Evolutionary conservation across 208 protist genomes (phyloP), one percentile per base, ranked within the genome.

Genomic region (Leishmania mexicana): DNA sequence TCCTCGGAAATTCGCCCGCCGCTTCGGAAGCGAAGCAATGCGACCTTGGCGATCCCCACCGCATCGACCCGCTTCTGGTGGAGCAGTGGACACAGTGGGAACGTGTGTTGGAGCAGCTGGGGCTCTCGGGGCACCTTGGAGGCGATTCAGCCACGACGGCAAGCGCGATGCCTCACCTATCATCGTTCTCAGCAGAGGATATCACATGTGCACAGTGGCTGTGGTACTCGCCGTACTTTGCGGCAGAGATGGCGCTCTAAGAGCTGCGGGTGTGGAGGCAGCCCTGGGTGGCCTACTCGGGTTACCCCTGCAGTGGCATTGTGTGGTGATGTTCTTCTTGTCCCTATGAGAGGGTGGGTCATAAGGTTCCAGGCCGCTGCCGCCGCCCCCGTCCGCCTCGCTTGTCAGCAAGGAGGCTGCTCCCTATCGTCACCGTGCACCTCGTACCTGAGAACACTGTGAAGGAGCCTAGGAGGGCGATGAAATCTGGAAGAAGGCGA

Each of bases 211-310:
- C 78, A 45, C 75, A 91, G 77, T 88, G 88, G 78, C 65, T 94
- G 71, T 94, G 91, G 91, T 85, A 84, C 75, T 93, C 89, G 8
- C 87, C 88, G 17, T 85, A 89, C 83, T 93, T 90, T 51, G 64
- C 84, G n/a, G 35, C 81, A 49, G 86, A 92, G 64, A 80, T 91
- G 65, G 81, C 4, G 24, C 17, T 24, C 15, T 60, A 58, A 68
- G 19, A 42, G 15, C 38, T 15, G 57, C 75, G 49, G 7, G n/a
- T 47, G 31, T 15, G 8, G 24, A 45, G 28, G 38, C 21, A 76
- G 45, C 49, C 24, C 70, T 76, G 47, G 51, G 35, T 13, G 72
- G 19, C n/a, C n/a, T 49, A 58, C n/a, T 19, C 42, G n/a, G 19
- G 31, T 51, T 35, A 31, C 10, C 15, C 24, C 71, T 19, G 49